Conservation (phyloP, 2,329 filamentous ascomycete species). For the Trichoderma arundinaceum region DNA sequence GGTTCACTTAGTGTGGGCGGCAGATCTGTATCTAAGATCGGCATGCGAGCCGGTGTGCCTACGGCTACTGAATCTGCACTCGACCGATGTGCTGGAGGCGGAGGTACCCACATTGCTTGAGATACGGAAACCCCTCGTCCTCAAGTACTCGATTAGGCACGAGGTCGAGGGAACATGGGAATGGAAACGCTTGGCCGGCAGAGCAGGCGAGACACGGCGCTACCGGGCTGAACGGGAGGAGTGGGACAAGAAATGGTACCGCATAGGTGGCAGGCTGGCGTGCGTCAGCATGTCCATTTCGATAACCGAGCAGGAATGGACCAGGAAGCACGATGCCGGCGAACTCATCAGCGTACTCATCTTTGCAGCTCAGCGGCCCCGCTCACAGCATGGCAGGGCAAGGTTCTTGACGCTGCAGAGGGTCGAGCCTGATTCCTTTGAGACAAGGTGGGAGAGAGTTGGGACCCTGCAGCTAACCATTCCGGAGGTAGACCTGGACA, state of each 20-base stretch:
- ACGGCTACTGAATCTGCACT: constrained; percentile 19
- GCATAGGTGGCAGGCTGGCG: constrained; percentile 20
- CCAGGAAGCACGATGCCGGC: constrained; percentile 10
- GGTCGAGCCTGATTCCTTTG: constrained; percentile 26
- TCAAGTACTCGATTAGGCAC: background rate
- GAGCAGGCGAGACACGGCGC: constrained; percentile 15
- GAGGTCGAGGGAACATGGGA: constrained; percentile 23
- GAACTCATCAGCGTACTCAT: constrained; percentile 29
- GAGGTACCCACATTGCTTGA: constrained; percentile 17
- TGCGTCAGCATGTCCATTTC: constrained; percentile 28
- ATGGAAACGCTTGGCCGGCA: constrained; percentile 25
- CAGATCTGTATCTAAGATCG: constrained; percentile 20
- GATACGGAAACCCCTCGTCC: constrained; percentile 11
- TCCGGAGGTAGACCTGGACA: constrained; percentile 15
- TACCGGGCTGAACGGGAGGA: constrained; percentile 11
- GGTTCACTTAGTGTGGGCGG: constrained; percentile 25
- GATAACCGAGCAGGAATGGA: constrained; percentile 26
- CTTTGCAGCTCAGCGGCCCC: constrained; percentile 22
- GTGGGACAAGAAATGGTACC: constrained; percentile 27
- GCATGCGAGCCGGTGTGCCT: constrained; percentile 12
- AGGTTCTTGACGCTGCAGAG: constrained; percentile 27
- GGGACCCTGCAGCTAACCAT: constrained; percentile 21
- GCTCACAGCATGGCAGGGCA: constrained; percentile 18
- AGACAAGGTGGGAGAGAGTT: constrained; percentile 27
- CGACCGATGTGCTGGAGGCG: background rate